Conservation (phyloP, 2,329 filamentous ascomycete genomes). For the Colletotrichum brevisporum region DNA sequence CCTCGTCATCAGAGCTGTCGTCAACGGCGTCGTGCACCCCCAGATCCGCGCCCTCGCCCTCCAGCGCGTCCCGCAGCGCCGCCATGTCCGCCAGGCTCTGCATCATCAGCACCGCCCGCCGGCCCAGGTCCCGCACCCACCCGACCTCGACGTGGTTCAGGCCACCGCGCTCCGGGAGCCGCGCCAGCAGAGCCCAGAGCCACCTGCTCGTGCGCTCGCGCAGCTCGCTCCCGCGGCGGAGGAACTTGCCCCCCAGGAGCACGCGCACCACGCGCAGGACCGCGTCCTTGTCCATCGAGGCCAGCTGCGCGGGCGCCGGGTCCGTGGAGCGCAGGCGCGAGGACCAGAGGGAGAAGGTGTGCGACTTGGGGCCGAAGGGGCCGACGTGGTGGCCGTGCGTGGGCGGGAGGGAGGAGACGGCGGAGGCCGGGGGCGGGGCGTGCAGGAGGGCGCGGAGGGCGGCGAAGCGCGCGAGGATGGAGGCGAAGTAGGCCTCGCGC, state of each 20-base stretch:
- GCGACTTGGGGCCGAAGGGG: constrained; percentile 64
- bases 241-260: constrained; percentile 74
- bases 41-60: constrained; percentile 54
- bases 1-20: constrained; percentile 57
- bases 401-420: constrained; percentile 66
- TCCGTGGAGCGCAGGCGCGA: constrained; percentile 66
- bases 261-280: constrained; percentile 77
- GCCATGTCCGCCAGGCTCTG: constrained; percentile 68
- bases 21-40: constrained; percentile 63
- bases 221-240: constrained; percentile 71
- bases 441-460: constrained; percentile 75
- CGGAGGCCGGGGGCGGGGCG: constrained; percentile 65
- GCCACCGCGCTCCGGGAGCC: constrained; percentile 80
- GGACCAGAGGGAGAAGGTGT: constrained; percentile 67
- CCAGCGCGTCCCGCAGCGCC: constrained; percentile 59
- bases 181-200: constrained; percentile 87
- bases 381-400: constrained; percentile 70
- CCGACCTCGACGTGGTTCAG: constrained; percentile 83
- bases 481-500: constrained; percentile 76
- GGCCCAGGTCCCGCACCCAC: constrained; percentile 83
- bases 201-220: constrained; percentile 81
- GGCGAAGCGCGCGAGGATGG: constrained; percentile 75
- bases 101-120: constrained; percentile 77
- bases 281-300: constrained; percentile 75
- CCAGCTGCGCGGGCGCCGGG: constrained; percentile 71